These are phyloP conservation scores for Exserohilum rostratum DNA, from an alignment of 2,329 filamentous ascomycete species.

Conservation along the genomic window DNA sequence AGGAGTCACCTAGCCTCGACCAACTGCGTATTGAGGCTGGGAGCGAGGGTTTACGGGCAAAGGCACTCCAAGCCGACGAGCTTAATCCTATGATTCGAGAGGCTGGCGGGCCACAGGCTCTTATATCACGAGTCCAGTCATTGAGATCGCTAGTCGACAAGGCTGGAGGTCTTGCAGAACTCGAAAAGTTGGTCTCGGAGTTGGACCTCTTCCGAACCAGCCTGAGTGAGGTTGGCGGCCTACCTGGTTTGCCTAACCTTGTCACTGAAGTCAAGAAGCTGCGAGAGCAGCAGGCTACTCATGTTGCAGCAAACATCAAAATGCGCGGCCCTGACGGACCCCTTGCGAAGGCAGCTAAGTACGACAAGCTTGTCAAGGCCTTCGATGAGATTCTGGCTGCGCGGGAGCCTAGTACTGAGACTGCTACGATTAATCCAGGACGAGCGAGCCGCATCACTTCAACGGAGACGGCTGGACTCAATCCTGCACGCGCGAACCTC, in stretches of 20 bases:
- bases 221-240: slow-evolving; percentile 14
- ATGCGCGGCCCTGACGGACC: slow-evolving; percentile 2
- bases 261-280: slow-evolving; percentile 11
- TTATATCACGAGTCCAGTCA: slow-evolving; percentile 10
- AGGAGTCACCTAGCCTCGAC: slow-evolving; percentile 8
- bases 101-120: slow-evolving; percentile 20
- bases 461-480: too few species aligned
- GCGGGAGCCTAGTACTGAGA: background rate
- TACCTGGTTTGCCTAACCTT: slow-evolving; percentile 13
- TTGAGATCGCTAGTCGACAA: slow-evolving; percentile 15
- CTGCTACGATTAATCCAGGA: slow-evolving; percentile 18
- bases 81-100: slow-evolving; percentile 21
- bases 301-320: slow-evolving; percentile 1
- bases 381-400: slow-evolving; percentile 6
- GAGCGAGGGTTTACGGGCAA: slow-evolving; percentile 19
- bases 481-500: slow-evolving; percentile 21
- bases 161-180: slow-evolving; percentile 16
- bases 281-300: slow-evolving; percentile 7
- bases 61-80: slow-evolving; percentile 22
- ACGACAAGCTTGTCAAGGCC: slow-evolving; percentile 16
- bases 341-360: slow-evolving; percentile 17
- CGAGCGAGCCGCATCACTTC: slow-evolving; percentile 19
- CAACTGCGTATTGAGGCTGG: slow-evolving; percentile 24
- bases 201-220: slow-evolving; percentile 12
- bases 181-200: slow-evolving; percentile 17